phyloP scores from a whole-genome alignment of 2,329 filamentous ascomycete species.

The Talaromyces sp. region DNA sequence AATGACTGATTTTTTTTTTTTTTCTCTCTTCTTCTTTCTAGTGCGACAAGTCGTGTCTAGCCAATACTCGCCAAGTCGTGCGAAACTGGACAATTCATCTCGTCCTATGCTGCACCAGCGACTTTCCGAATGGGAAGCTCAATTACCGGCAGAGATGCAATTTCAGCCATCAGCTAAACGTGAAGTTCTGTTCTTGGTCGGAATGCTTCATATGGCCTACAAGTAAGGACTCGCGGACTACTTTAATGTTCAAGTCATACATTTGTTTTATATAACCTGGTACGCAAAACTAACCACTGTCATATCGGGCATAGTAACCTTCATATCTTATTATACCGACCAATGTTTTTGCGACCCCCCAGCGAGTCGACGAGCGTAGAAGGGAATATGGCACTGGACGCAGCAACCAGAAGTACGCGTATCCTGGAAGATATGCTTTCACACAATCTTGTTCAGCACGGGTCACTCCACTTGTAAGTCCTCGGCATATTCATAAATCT shows the following conservation, averaged over 20 bases:
- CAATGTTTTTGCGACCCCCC: constrained; percentile 42
- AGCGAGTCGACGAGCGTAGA: constrained; percentile 33
- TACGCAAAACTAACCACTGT: neutral
- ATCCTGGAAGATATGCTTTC: constrained; percentile 55
- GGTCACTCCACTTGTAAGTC: constrained; percentile 48
- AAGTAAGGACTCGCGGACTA: constrained; percentile 45
- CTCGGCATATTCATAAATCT: neutral
- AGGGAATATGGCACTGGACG: constrained; percentile 48
- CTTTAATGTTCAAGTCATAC: too few species aligned
- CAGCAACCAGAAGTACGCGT: constrained; percentile 49
- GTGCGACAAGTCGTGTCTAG: constrained; percentile 44
- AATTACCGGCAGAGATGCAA: constrained; percentile 39
- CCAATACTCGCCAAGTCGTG: constrained; percentile 35
- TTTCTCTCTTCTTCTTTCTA: constrained; percentile 9
- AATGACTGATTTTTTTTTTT: neutral
- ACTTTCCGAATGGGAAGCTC: constrained; percentile 44
- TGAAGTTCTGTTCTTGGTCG: constrained; percentile 41
- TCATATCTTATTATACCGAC: constrained; percentile 50
- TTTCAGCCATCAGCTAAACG: constrained; percentile 33
- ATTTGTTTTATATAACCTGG: neutral
- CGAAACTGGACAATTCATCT: constrained; percentile 24
- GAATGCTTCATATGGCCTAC: constrained; percentile 50
- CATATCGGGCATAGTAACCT: constrained; percentile 40
- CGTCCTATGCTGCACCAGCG: constrained; percentile 33
- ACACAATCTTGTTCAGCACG: constrained; percentile 47